Evolutionary conservation across 2,329 filamentous ascomycete genomes (phyloP).

Genomic region (Corinectria fuckeliana): DNA sequence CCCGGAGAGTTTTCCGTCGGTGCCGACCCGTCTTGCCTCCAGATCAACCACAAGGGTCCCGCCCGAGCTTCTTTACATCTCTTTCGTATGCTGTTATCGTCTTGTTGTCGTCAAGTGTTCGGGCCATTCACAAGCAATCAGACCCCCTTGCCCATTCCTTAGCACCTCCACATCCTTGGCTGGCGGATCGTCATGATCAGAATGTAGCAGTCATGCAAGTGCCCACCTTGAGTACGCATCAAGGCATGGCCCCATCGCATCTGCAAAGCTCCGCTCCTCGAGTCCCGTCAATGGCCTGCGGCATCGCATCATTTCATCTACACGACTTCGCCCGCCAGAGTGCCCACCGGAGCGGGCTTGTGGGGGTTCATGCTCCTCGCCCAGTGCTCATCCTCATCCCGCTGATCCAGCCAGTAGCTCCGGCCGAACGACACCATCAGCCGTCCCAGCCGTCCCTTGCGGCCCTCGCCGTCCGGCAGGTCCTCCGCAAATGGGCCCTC

Average conservation of each 20-base stretch:
- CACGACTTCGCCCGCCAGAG: conserved; percentile 45
- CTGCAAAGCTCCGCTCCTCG: not conserved
- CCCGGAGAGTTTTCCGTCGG: conserved; percentile 25
- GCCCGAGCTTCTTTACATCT: not conserved
- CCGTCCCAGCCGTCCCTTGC: conserved; percentile 80
- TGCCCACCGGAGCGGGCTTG: conserved; percentile 57
- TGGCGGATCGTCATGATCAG: not conserved
- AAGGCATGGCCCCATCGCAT: not conserved
- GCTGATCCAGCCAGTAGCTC: conserved; percentile 81
- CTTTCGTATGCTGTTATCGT: not conserved
- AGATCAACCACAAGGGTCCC: conserved; percentile 2
- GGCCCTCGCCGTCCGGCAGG: conserved; percentile 78
- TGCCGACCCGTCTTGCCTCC: conserved; percentile 7
- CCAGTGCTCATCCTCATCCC: conserved; percentile 73
- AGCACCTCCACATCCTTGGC: not conserved
- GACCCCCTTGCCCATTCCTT: not conserved
- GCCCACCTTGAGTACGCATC: not conserved
- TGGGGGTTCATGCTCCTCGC: conserved; percentile 63
- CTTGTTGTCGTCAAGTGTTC: not conserved
- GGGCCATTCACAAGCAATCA: conserved; percentile 2
- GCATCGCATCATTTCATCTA: conserved; percentile 27
- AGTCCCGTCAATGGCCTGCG: conserved; percentile 6
- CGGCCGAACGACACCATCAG: conserved; percentile 76
- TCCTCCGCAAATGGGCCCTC: conserved; percentile 73
- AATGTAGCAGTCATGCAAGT: conserved; percentile 3